Evolutionary conservation across 2,329 filamentous ascomycete genomes (phyloP).

Genomic region (Diaporthe citrichinensis): DNA sequence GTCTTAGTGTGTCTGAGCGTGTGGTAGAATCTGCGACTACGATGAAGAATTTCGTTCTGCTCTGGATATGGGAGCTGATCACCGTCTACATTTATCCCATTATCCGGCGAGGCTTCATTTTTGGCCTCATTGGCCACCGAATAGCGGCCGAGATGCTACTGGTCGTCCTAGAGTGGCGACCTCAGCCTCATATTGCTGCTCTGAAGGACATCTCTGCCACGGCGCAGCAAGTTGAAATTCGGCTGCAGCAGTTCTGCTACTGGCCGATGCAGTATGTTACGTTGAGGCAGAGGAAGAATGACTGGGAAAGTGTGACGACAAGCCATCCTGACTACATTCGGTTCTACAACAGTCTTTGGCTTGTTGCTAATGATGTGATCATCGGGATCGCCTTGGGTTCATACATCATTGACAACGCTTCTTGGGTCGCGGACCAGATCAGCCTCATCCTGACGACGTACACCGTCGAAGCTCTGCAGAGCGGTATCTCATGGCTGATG

Average conservation of each 20-base stretch:
- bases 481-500: constrained; percentile 96
- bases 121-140: constrained; percentile 84
- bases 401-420: constrained; percentile 95
- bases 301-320: constrained; percentile 96
- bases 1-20: constrained; percentile 92
- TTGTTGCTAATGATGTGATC: constrained; percentile 98
- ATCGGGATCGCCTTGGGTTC: constrained; percentile 97
- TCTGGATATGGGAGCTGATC: constrained; percentile 79
- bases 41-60: constrained; percentile 80
- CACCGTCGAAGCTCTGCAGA: constrained; percentile 88
- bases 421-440: constrained; percentile 85
- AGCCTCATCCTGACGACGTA: constrained; percentile 82
- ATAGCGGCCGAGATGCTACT: constrained; percentile 85
- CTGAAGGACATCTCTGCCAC: constrained; percentile 97
- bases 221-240: constrained; percentile 96
- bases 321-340: constrained; percentile 98
- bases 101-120: constrained; percentile 79
- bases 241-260: constrained; percentile 97
- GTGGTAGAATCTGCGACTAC: constrained; percentile 95
- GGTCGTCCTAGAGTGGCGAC: constrained; percentile 85
- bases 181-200: constrained; percentile 82
- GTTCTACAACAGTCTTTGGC: constrained; percentile 98
- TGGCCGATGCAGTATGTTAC: constrained; percentile 98
- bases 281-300: constrained; percentile 86
- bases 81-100: constrained; percentile 84